phyloP scores from a whole-genome alignment of 345 rosid genomes.

The Brassica napus region Da-Ae NC_063442.1:5887501-5888000 shows the following conservation, averaged over 20 bases:
- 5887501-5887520: slow-evolving; percentile 7
- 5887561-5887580: slow-evolving; percentile 54
- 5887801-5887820: slow-evolving; percentile 80
- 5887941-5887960: background rate
- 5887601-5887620: slow-evolving; percentile 52
- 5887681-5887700: slow-evolving; percentile 96
- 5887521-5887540: slow-evolving; percentile 40
- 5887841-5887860: slow-evolving; percentile 42
- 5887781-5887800: slow-evolving; percentile 92
- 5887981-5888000: background rate
- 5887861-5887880: slow-evolving; percentile 54
- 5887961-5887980: background rate
- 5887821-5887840: slow-evolving; percentile 67
- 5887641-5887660: slow-evolving; percentile 70
- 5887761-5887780: slow-evolving; percentile 89
- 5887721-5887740: slow-evolving; percentile 88
- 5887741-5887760: slow-evolving; percentile 99
- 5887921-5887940: slow-evolving; percentile 21
- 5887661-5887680: slow-evolving; percentile 74
- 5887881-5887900: slow-evolving; percentile 35
- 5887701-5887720: slow-evolving; percentile 65
- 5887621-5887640: slow-evolving; percentile 80
- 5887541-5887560: slow-evolving; percentile 62
- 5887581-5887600: slow-evolving; percentile 47
- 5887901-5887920: slow-evolving; percentile 16